These are phyloP conservation scores for Globisporangium mamillatum DNA, from an alignment of 352 stramenopile genomes.

Conservation along the genomic window DNA sequence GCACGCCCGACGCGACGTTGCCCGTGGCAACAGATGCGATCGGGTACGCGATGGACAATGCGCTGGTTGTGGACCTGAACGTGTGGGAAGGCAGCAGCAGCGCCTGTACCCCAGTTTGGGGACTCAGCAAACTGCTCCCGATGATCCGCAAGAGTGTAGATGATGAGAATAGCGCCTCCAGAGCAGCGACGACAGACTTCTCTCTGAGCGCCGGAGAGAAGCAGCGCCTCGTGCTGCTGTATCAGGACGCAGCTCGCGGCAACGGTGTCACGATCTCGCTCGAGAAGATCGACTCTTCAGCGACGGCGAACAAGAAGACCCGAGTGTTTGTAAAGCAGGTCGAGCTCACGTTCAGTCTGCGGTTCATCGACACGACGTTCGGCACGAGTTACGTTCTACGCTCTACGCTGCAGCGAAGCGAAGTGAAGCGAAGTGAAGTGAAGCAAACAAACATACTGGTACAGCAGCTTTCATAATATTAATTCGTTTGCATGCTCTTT, in stretches of 20 bases:
- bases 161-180: background rate
- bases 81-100: conserved; percentile 43
- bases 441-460: background rate
- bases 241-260: conserved; percentile 24
- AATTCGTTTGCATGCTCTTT: background rate
- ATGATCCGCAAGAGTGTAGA: conserved; percentile 8
- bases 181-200: conserved; percentile 15
- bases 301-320: conserved; percentile 4
- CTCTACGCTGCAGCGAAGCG: conserved; percentile 12
- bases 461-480: background rate
- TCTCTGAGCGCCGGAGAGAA: conserved; percentile 22
- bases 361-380: conserved; percentile 55
- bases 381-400: conserved; percentile 33
- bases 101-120: conserved; percentile 47
- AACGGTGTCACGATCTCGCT: conserved; percentile 30
- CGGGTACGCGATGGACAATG: conserved; percentile 32
- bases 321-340: conserved; percentile 39
- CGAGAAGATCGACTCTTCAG: conserved; percentile 13
- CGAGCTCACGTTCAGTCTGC: conserved; percentile 32
- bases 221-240: conserved; percentile 21
- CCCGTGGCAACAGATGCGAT: conserved; percentile 43
- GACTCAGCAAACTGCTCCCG: conserved; percentile 32
- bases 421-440: conserved; percentile 5
- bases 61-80: conserved; percentile 50
- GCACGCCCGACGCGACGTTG: conserved; percentile 14